Base-by-base conservation (phyloP, 306 rosid genomes). In the Rosa lucieae region DNA sequence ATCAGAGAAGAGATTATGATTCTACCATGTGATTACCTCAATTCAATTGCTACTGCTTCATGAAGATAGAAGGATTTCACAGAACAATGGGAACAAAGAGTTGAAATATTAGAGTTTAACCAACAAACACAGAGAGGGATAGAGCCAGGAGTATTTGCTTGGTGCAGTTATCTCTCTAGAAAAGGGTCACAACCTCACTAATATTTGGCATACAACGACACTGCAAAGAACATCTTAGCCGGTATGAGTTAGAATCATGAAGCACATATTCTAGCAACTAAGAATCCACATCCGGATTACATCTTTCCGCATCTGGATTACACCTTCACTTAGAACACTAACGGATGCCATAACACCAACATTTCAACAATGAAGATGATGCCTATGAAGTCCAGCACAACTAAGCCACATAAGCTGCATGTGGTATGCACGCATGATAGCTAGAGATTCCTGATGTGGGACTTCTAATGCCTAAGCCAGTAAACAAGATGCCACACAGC, bases 1-100 rank as follows among this genome's bases (percentile, higher is more conserved):
- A 66, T 21, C 0, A 39, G 7, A 15, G 21, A 32, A 17, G 14
- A 66, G 4, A 66, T 66, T 44, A 11, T 0, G 20, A 23, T 46
- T 70, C 20, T 10, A 70, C 10, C 4, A 11, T 70, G 56, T 6
- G 13, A 51, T 11, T 43, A 11, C 56, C 69, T 20, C 6, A 58
- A 13, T 5, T 73, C 65, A 53, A 32, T 47, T 53, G 77, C 47
- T 20, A 52, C 63, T 32, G 43, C 29, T 46, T 55, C 21, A 43
- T 42, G 42, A 58, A 56, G 55, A 56, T 15, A 42, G 69, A 23
- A 23, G 12, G 1, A 21, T 48, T 17, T 58, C 68, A 55, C n/a
- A n/a, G 61, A 74, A 42, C 69, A 58, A 26, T 56, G 43, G 56
- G 23, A 58, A 43, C 70, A 59, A 59, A 43, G 51, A 58, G 55